phyloP scores from a whole-genome alignment of 176 grass and related monocot genomes.

The Tuctoria greenei region DNA sequence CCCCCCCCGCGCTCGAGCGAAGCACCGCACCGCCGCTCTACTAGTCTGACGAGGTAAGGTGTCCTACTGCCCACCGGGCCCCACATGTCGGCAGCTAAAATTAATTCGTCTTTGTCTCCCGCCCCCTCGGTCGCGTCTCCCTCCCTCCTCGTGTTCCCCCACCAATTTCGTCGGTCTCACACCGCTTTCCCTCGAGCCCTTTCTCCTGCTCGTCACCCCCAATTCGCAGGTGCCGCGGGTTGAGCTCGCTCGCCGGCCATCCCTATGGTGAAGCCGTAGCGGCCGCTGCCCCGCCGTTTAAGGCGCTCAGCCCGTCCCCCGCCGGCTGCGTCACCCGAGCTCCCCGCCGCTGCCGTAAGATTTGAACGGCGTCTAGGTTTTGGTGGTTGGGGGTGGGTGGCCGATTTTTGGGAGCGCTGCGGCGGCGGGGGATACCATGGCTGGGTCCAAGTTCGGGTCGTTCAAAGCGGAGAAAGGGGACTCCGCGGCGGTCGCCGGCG shows the following conservation, averaged over 20 bases:
- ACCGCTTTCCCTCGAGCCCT: neutral
- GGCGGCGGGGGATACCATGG: conserved; percentile 48
- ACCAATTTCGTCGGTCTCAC: conserved; percentile 31
- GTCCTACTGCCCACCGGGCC: neutral
- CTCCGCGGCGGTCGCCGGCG: conserved; percentile 30
- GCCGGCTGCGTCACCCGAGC: conserved; percentile 14
- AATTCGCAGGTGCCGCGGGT: conserved; percentile 19
- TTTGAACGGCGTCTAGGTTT: conserved; percentile 9
- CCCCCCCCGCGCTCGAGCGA: conserved; percentile 21
- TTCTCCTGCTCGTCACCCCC: neutral
- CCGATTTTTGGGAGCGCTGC: neutral
- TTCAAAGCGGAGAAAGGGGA: conserved; percentile 72
- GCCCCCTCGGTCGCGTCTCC: conserved; percentile 33
- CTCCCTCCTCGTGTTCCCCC: conserved; percentile 30
- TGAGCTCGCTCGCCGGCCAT: conserved; percentile 6
- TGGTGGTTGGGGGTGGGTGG: neutral
- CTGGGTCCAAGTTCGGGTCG: conserved; percentile 64
- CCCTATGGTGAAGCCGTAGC: neutral
- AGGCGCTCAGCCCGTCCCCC: neutral
- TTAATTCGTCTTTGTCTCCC: conserved; percentile 31
- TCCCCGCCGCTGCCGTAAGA: conserved; percentile 36
- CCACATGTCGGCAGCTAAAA: conserved; percentile 34
- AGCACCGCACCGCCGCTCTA: conserved; percentile 1
- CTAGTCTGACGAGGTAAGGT: neutral
- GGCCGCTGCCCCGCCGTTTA: neutral